Percentiles rank a stretch among this genome's conserved stretches.
Evolutionary conservation across 306 rosid genomes (phyloP).

Genomic region (Arachis hypogaea): DNA sequence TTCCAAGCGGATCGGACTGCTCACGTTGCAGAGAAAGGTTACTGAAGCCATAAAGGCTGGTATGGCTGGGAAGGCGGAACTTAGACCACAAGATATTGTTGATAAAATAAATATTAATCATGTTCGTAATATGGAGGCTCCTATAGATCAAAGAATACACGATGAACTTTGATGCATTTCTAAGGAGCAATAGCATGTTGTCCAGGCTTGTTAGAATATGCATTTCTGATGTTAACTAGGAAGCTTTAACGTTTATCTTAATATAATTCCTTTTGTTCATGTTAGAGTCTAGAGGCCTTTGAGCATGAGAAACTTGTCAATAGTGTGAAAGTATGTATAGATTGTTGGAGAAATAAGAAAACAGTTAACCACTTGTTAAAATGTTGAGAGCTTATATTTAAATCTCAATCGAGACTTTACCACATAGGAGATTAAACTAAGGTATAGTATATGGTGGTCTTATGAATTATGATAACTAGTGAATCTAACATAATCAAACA

Average conservation of each 20-base stretch:
- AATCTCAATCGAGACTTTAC: too few species aligned
- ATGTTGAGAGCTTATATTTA: too few species aligned
- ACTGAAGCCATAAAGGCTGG: constrained; percentile 85
- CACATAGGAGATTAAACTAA: too few species aligned
- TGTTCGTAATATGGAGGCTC: constrained; percentile 47
- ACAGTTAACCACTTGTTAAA: too few species aligned
- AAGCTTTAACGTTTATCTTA: background rate
- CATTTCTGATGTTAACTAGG: background rate
- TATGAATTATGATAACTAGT: too few species aligned
- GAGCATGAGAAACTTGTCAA: constrained; percentile 7
- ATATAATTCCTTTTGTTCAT: background rate
- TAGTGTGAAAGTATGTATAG: background rate
- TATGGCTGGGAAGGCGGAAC: constrained; percentile 55
- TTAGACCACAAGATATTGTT: constrained; percentile 54
- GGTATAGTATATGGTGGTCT: too few species aligned
- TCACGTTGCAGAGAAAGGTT: constrained; percentile 69
- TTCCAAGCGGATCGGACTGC: constrained; percentile 78
- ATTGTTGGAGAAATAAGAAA: background rate
- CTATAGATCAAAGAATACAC: constrained; percentile 55
- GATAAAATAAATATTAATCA: constrained; percentile 56
- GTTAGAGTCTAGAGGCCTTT: constrained; percentile 5
- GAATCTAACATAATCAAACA: too few species aligned
- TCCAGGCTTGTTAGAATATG: background rate
- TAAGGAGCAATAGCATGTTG: constrained; percentile 1
- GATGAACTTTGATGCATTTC: constrained; percentile 65